Evolutionary conservation across 495 filamentous ascomycete species (phyloP).

Genomic region (Aspergillus biplanus): DNA sequence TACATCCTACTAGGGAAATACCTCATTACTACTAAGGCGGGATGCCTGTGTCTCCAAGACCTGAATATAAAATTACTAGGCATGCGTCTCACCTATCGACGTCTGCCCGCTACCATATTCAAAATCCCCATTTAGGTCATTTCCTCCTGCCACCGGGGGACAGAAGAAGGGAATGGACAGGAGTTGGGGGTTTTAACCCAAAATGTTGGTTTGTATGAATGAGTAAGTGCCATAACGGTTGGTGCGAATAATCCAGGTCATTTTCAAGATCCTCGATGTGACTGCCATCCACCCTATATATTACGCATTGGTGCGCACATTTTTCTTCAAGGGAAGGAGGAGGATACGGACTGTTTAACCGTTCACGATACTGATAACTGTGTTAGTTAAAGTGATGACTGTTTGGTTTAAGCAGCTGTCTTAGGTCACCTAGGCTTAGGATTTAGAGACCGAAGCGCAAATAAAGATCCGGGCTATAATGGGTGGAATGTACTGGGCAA

Average conservation of each 20-base stretch:
- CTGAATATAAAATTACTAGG: no score
- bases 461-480: conserved; percentile 44
- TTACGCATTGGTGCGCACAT: conserved; percentile 39
- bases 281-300: conserved; percentile 44
- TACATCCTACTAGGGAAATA: no score
- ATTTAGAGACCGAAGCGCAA: conserved; percentile 41
- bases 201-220: no score
- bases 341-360: conserved; percentile 41
- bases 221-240: no score
- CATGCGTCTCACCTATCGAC: no score
- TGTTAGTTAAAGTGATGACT: conserved; percentile 42
- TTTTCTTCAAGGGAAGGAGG: conserved; percentile 37
- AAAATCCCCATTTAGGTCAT: no score
- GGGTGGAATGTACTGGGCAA: conserved; percentile 42
- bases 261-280: conserved; percentile 25
- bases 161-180: no score
- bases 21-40: no score
- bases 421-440: conserved; percentile 29
- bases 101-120: no score
- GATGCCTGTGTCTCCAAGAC: no score
- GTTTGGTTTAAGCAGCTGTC: conserved; percentile 40
- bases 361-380: conserved; percentile 41
- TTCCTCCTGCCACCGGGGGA: no score
- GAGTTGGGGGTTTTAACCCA: no score
- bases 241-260: neutral